Evolutionary conservation across 305 asterid genomes (phyloP).

Genomic region (Fraxinus xanthoxyloides): DNA sequence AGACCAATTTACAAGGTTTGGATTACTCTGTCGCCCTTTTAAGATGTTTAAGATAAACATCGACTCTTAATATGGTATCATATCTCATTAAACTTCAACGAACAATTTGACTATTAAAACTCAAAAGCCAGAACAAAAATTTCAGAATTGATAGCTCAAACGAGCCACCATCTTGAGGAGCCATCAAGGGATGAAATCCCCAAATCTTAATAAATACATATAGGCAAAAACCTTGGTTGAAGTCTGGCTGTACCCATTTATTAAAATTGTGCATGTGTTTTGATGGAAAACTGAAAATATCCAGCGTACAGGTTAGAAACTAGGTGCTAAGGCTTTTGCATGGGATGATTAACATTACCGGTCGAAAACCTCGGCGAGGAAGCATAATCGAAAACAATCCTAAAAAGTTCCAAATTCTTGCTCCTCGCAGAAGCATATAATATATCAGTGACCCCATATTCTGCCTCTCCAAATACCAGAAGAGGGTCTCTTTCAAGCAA

Average conservation of each 20-base stretch:
- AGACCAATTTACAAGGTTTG: not conserved
- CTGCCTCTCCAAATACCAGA: conserved; percentile 92
- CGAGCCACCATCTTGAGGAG: not conserved
- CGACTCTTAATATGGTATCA: too few relatives aligned
- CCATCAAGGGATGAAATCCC: not conserved
- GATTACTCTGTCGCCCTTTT: not conserved
- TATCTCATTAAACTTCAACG: not conserved
- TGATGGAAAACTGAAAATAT: not conserved
- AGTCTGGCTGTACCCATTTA: not conserved
- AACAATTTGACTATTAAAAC: not conserved
- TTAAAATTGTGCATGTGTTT: not conserved
- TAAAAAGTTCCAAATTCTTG: conserved; percentile 59
- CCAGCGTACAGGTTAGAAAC: not conserved
- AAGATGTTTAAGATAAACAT: too few relatives aligned
- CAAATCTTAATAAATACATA: not conserved
- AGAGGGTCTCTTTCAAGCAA: conserved; percentile 75
- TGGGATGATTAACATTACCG: not conserved
- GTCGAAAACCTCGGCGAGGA: conserved; percentile 56
- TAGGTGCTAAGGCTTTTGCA: not conserved
- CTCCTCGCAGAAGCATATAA: conserved; percentile 89
- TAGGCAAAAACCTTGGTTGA: not conserved
- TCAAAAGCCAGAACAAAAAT: not conserved
- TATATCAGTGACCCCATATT: conserved; percentile 86
- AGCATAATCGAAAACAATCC: conserved; percentile 63
- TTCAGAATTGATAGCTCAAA: not conserved